These are phyloP conservation scores for Paramecium sexaurelia DNA, from an alignment of 73 alveolate species.

Conservation along the genomic window DNA sequence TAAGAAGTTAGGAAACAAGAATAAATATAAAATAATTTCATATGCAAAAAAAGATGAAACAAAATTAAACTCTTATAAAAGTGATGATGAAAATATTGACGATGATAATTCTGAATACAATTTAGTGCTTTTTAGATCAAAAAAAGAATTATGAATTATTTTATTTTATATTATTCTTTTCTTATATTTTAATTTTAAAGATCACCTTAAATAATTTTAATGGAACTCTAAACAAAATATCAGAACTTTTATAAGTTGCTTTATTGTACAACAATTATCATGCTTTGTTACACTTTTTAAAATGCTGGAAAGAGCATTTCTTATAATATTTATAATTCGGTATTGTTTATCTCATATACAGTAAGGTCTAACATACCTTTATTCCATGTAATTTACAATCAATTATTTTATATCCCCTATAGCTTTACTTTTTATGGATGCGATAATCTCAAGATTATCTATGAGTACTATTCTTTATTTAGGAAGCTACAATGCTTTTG, in stretches of 20 bases:
- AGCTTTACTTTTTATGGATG: not conserved
- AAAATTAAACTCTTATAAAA: not conserved
- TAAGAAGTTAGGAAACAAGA: not conserved
- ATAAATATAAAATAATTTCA: not conserved
- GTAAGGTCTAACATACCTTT: not conserved
- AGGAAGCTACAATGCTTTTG: not conserved
- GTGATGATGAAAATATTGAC: not conserved
- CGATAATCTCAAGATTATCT: not conserved
- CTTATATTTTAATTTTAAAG: not conserved
- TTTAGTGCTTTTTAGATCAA: not conserved
- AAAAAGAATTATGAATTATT: not conserved
- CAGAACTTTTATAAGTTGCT: not conserved
- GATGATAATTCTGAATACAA: not conserved
- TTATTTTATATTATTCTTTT: not conserved
- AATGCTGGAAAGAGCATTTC: slow-evolving; percentile 28
- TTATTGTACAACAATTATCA: not conserved
- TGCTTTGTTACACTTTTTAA: slow-evolving; percentile 4
- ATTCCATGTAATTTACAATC: not conserved
- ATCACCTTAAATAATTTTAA: not conserved
- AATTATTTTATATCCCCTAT: slow-evolving; percentile 27
- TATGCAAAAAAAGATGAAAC: not conserved
- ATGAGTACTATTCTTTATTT: not conserved
- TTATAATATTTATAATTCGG: slow-evolving; percentile 11
- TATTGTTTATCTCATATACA: not conserved
- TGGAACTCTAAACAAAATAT: not conserved